Percentiles rank a stretch among this genome's conserved stretches.
These are phyloP conservation scores for Candida qinlingensis DNA, from an alignment of 805 yeast genomes.

Conservation along the genomic window DNA sequence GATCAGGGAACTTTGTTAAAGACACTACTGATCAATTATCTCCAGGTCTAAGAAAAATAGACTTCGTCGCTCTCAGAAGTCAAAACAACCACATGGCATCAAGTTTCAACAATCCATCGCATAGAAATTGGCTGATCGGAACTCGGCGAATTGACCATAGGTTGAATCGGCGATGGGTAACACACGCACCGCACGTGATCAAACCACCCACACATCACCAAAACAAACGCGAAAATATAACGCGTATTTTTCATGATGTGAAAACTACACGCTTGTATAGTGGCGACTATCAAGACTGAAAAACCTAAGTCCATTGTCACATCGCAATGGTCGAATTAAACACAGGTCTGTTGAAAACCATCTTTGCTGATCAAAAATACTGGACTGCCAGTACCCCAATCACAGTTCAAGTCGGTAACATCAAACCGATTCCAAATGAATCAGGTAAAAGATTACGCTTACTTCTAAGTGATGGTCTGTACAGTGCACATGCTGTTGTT, in stretches of 20 bases:
- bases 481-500: conserved; percentile 45
- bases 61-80: too few species aligned
- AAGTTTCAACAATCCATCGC: too few species aligned
- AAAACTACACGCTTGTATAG: neutral
- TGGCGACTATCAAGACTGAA: conserved; percentile 4
- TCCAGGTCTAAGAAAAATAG: too few species aligned
- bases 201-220: neutral
- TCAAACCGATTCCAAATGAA: conserved; percentile 34
- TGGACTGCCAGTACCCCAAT: conserved; percentile 23
- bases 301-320: neutral
- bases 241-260: neutral
- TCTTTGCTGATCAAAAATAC: conserved; percentile 17
- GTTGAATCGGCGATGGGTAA: too few species aligned
- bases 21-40: too few species aligned
- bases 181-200: too few species aligned
- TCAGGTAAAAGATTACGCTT: conserved; percentile 38
- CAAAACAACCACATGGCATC: too few species aligned
- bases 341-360: conserved; percentile 13
- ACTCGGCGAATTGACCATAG: too few species aligned
- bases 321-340: conserved; percentile 6
- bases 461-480: conserved; percentile 49
- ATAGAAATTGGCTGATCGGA: too few species aligned
- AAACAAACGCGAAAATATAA: neutral
- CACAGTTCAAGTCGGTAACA: conserved; percentile 32
- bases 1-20: too few species aligned